phyloP scores from a whole-genome alignment of 2,329 filamentous ascomycete species.

The Thielaviopsis punctulata region DNA sequence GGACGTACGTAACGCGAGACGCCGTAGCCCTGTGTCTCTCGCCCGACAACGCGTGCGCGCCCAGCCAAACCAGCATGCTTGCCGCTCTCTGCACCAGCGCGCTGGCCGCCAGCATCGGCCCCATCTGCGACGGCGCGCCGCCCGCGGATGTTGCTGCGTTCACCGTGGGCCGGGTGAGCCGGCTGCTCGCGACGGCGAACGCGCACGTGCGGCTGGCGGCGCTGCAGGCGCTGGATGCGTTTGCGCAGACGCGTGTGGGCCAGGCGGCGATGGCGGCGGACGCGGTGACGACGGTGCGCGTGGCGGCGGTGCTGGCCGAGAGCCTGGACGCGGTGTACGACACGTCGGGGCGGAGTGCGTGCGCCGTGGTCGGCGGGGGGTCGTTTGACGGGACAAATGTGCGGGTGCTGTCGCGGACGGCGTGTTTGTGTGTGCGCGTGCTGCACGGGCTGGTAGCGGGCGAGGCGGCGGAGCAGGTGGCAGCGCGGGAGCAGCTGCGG shows the following conservation, averaged over 20 bases:
- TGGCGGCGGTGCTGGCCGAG: conserved; percentile 46
- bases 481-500: conserved; percentile 24
- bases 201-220: conserved; percentile 27
- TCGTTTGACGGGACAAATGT: conserved; percentile 6
- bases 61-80: conserved; percentile 48
- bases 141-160: conserved; percentile 25
- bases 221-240: conserved; percentile 38
- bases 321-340: conserved; percentile 64
- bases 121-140: conserved; percentile 33
- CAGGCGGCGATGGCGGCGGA: conserved; percentile 49
- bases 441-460: conserved; percentile 41
- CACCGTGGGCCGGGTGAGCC: conserved; percentile 46
- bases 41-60: conserved; percentile 43
- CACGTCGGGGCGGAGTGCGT: not conserved
- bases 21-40: conserved; percentile 51
- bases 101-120: conserved; percentile 46
- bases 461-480: conserved; percentile 53
- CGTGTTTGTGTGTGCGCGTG: conserved; percentile 30
- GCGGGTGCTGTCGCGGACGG: conserved; percentile 25
- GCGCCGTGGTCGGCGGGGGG: not conserved
- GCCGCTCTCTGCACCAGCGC: conserved; percentile 50
- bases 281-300: conserved; percentile 50
- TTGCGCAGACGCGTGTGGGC: conserved; percentile 46
- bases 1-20: conserved; percentile 48
- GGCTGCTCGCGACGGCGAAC: conserved; percentile 40